phyloP scores from a whole-genome alignment of 768 basidiomycete genomes.

The Hericium erinaceus region DNA sequence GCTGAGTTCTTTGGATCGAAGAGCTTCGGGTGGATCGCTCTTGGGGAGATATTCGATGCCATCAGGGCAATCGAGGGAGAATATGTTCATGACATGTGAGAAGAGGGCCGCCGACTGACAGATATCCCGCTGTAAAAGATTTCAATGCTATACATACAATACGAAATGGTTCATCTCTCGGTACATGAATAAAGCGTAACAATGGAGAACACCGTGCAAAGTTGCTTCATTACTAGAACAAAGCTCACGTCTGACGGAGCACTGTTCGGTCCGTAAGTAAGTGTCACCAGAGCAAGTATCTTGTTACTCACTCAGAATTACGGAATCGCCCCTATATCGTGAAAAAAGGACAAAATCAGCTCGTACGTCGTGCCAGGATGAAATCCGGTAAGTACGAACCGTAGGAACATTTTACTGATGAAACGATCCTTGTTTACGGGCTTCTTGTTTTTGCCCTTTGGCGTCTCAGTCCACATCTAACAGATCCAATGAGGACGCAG shows the following conservation, averaged over 20 bases:
- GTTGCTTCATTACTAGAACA: background rate
- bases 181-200: background rate
- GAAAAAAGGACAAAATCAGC: slow-evolving; percentile 2
- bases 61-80: slow-evolving; percentile 34
- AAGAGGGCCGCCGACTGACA: slow-evolving; percentile 5
- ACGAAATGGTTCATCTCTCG: too few species aligned
- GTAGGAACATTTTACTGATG: slow-evolving; percentile 98
- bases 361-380: slow-evolving; percentile 16
- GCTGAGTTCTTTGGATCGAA: slow-evolving; percentile 43
- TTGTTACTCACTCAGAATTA: slow-evolving; percentile 75
- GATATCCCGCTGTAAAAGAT: background rate
- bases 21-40: slow-evolving; percentile 53
- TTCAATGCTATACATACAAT: background rate
- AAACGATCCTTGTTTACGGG: slow-evolving; percentile 98
- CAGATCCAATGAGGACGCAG: background rate
- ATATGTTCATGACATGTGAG: background rate
- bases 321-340: slow-evolving; percentile 78
- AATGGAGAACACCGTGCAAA: background rate
- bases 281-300: slow-evolving; percentile 17
- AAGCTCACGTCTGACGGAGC: slow-evolving; percentile 52
- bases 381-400: slow-evolving; percentile 31
- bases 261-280: slow-evolving; percentile 38
- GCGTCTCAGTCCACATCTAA: slow-evolving; percentile 98
- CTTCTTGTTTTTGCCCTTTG: slow-evolving; percentile 98
- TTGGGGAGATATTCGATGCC: slow-evolving; percentile 48